Evolutionary conservation across 257 asterid genomes (phyloP), one percentile per base, ranked within the genome.

Genomic region (Nicotiana otophora): DNA sequence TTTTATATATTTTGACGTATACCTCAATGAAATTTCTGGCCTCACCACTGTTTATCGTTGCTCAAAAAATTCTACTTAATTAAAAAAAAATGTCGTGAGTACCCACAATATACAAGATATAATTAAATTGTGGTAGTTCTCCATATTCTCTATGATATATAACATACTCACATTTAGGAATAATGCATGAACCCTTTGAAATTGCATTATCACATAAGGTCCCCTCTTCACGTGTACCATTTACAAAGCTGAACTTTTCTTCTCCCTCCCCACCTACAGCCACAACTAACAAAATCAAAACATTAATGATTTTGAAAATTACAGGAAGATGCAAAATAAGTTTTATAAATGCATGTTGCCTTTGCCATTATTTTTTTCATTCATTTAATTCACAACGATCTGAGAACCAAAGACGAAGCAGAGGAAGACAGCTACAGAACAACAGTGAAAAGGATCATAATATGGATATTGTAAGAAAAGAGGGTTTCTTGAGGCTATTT

Each of bases 401-500:
- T 7, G 46, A 39, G 7, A 39, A 9, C 2, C 46, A 9, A 39
- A 39, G 46, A 39, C 46, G 46, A 39, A 39, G 10, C 46, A 31
- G 46, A 39, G 10, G 10, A 39, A 39, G 46, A 39, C 46, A 39
- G 10, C 46, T 39, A 39, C 46, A 7, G 10, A 39, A 39, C 46
- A 36, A 0, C 9, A 36, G 46, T 36, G 46, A 36, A 36, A 36
- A 36, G 9, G 12, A 42, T 54, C 23, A 14, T 58, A 23, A 81
- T 3, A 61, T 89, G 91, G 86, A 82, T 72, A 85, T 64, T 64
- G 68, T 54, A 58, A 86, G 83, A 57, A 48, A 4, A 36, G 87
- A 86, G 70, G 82, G 46, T 36, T 19, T 80, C 61, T 61, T 90
- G 62, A 86, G 98, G 85, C 75, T 93, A 65, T 6, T 68, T 4